These are phyloP conservation scores for Heliophila coronopifolia DNA, from an alignment of 441 rosid genomes.

Conservation along the genomic window DNA sequence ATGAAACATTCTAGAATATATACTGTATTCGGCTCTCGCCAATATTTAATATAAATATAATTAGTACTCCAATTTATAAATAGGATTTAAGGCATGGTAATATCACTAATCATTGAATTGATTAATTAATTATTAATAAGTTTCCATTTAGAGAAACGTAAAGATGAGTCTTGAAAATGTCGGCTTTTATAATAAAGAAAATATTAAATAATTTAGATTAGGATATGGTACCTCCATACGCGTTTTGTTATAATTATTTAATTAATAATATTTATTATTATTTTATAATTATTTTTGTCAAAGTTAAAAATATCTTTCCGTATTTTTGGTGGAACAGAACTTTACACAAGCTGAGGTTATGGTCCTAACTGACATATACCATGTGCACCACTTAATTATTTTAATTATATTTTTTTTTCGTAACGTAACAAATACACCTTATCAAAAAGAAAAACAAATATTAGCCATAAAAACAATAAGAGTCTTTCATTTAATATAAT, in stretches of 20 bases:
- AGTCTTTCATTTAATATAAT: no score
- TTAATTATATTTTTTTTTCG: constrained; percentile 4
- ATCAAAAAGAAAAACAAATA: not conserved
- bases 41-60: no score
- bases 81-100: constrained; percentile 18
- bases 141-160: constrained; percentile 29
- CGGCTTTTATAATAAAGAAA: constrained; percentile 12
- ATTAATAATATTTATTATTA: not conserved
- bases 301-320: constrained; percentile 25
- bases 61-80: not conserved
- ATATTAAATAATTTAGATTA: constrained; percentile 17
- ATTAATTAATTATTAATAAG: constrained; percentile 11
- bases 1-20: no score
- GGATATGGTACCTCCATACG: constrained; percentile 23
- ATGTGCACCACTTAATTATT: constrained; percentile 30
- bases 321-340: constrained; percentile 24
- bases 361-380: constrained; percentile 31
- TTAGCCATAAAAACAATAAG: not conserved
- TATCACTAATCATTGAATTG: constrained; percentile 25
- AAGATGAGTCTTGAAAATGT: constrained; percentile 20
- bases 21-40: no score
- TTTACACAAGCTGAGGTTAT: constrained; percentile 31
- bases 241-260: constrained; percentile 21
- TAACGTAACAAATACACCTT: constrained; percentile 19
- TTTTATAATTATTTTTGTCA: constrained; percentile 12